Base-by-base conservation (phyloP, 257 asterid genomes). In the Rubia yunnanensis region DNA sequence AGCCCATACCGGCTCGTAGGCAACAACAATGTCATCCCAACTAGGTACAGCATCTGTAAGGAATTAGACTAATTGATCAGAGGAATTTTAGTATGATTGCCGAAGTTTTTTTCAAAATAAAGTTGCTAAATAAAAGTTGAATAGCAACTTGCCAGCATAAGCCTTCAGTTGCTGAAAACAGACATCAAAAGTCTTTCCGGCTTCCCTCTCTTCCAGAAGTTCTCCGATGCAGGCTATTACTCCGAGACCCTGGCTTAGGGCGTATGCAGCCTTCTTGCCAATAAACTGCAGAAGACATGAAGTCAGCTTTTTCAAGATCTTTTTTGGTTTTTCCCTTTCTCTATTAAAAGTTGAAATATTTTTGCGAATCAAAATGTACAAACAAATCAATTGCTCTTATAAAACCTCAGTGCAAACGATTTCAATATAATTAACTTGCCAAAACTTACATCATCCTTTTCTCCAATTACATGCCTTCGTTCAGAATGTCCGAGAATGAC, bases 1-100 rank as follows among this genome's bases (percentile, higher is more conserved):
- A n/a, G 99, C 99, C 98, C 99, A 94, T 28, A 90, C 99, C 23
- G 99, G 99, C 78, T 94, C 99, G 66, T 90, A 90, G 35, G 99
- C 99, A 70, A 94, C 72, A 34, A 94, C 98, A 44, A 94, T 73
- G 52, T 90, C 77, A 66, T 90, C 95, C 99, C 99, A 90, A 74
- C 91, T 88, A 13, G 95, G 83, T 35, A 90, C 89, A 60, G 96
- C 92, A 81, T 90, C 97, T 94, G 85, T 56, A 59, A 52, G 28
- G 34, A 18, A 20, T 20, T 46, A 58, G 9, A 26, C 4, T 18
- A 5, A 66, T 1, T 30, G 60, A 28, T 48, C 17, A 30, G 28
- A 13, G 54, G 24, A 36, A 10, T 36, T 38, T 67, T 22, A 57
- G 10, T 20, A 46, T 20, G 11, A 44, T 5, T 8, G 59, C 32